Base-by-base conservation (phyloP, 164 flowering plant genomes). In the Nelumbo lutea region DNA sequence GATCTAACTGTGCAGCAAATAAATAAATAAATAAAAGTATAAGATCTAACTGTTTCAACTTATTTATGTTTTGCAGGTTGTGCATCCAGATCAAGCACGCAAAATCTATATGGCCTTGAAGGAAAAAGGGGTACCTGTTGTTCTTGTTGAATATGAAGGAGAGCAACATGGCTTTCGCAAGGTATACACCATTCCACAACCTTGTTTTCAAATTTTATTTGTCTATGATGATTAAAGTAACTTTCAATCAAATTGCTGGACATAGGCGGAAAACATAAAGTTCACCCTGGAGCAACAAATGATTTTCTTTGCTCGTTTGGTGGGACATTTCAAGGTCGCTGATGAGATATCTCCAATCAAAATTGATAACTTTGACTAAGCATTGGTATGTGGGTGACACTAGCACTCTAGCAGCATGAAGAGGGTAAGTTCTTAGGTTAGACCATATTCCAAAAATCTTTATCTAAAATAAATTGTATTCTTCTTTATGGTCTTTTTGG, bases 161-260 rank as follows among this genome's bases (percentile, higher is more conserved):
- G 99, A 95, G 73, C 89, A 83, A 62, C 99, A 95, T 79, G 98
- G 99, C 68, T 95, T 95, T 71, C 96, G 93, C 42, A 92, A 92
- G 97, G 98, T 95, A 82, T 61, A 14, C 9, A n/a, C 59, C 52
- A 41, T 43, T 14, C 56, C n/a, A 0, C 60, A 57, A 11, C 50
- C 43, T 65, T 70, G 6, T 64, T 51, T 41, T 27, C 15, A 52
- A 46, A 13, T 58, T 46, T n/a, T 57, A 53, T 38, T 50, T 9
- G 8, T 50, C 15, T 53, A 8, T 61, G 43, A 39, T 48, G 13
- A 38, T 11, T 13, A 50, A 15, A 52, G 8, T 61, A 43, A 11
- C 40, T 40, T 2, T 53, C 42, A 68, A 42, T 45, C 64, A 61
- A 59, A 65, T 41, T 51, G 39, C 68, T 2, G 13, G 10, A 64